Percentiles rank a stretch among this genome's conserved stretches.
phyloP scores from a whole-genome alignment of 169 alveolate genomes.

The Neospora caninum region DNA sequence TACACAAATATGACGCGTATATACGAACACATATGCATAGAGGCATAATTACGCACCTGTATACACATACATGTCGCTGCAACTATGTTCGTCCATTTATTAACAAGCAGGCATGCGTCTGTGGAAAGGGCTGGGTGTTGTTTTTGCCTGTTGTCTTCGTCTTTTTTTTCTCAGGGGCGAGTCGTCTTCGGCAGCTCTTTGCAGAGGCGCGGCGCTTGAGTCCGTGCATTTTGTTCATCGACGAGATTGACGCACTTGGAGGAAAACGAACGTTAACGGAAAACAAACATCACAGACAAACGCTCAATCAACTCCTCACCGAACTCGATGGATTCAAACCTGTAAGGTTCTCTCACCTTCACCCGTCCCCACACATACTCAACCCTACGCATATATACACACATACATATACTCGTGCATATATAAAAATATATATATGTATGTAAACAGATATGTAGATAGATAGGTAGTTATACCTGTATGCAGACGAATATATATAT shows the following conservation, averaged over 20 bases:
- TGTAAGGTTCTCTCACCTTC: slow-evolving; percentile 49
- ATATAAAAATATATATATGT: too few species aligned
- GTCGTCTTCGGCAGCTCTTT: slow-evolving; percentile 84
- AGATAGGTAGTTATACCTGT: neutral
- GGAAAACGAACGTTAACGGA: slow-evolving; percentile 82
- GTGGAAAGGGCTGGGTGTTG: neutral
- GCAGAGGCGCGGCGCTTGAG: slow-evolving; percentile 41
- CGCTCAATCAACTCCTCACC: slow-evolving; percentile 91
- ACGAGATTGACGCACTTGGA: slow-evolving; percentile 99
- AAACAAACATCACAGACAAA: slow-evolving; percentile 87
- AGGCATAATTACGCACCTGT: too few species aligned
- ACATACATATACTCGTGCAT: too few species aligned
- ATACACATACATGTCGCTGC: too few species aligned
- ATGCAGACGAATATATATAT: neutral
- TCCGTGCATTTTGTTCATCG: slow-evolving; percentile 97
- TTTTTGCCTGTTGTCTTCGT: neutral
- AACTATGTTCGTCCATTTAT: too few species aligned
- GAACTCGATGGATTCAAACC: slow-evolving; percentile 95
- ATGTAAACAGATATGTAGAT: neutral
- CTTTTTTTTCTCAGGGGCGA: slow-evolving; percentile 85
- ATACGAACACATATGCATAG: too few species aligned
- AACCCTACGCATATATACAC: too few species aligned
- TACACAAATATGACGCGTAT: too few species aligned
- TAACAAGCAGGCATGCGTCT: too few species aligned
- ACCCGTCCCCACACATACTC: neutral